Conservation (phyloP, 2,329 filamentous ascomycete species). For the Penicillium sp. region DNA sequence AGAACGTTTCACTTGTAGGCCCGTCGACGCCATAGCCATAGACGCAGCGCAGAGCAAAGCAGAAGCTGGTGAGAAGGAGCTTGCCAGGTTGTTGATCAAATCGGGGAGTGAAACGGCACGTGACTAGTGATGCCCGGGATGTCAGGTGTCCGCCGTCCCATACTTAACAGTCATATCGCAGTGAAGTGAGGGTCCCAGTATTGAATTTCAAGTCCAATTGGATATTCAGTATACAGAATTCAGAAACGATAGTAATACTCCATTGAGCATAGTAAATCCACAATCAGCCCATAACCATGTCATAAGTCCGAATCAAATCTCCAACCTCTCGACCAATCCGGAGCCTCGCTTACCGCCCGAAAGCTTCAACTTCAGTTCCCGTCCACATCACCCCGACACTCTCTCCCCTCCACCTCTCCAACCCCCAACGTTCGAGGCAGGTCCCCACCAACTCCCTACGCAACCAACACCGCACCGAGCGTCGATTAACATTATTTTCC, state of each 20-base stretch:
- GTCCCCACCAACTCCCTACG: conserved; percentile 20
- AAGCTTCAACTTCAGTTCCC: conserved; percentile 39
- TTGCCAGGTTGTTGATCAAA: conserved; percentile 9
- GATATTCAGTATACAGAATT: neutral
- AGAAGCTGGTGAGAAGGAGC: conserved; percentile 8
- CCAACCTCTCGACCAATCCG: conserved; percentile 30
- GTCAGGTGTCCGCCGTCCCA: neutral
- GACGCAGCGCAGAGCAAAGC: neutral
- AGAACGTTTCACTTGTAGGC: conserved; percentile 35
- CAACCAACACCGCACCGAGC: conserved; percentile 1
- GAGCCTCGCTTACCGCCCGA: conserved; percentile 41
- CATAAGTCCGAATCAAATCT: neutral
- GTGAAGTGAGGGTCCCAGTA: neutral
- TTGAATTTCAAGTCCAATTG: neutral
- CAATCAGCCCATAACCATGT: neutral
- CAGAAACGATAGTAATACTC: neutral
- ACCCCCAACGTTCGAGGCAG: conserved; percentile 26
- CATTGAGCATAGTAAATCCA: neutral
- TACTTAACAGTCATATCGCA: neutral
- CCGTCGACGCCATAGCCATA: conserved; percentile 33
- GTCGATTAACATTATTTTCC: conserved; percentile 18
- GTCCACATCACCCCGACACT: conserved; percentile 21
- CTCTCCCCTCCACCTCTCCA: conserved; percentile 22
- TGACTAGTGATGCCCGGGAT: conserved; percentile 20
- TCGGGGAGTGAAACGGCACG: conserved; percentile 18